These are phyloP conservation scores for Verbena officinalis DNA, from an alignment of 257 asterid species.

Conservation along the genomic window DNA sequence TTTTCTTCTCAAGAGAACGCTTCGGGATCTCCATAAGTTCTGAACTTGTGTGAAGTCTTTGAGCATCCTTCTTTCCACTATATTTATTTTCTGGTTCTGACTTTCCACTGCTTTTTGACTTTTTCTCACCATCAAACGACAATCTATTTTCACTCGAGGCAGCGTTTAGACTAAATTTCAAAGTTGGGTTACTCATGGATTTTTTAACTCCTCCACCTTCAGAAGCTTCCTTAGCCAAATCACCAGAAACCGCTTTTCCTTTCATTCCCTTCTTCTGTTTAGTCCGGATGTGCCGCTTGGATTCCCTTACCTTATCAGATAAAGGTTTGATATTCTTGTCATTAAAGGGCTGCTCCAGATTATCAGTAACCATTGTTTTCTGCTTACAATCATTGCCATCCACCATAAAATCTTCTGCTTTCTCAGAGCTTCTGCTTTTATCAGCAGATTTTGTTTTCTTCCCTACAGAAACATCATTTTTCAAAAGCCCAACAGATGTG, in stretches of 20 bases:
- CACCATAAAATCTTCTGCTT: constrained; percentile 35
- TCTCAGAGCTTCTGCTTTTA: constrained; percentile 41
- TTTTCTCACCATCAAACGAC: constrained; percentile 50
- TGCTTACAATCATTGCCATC: constrained; percentile 39
- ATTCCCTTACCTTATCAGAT: constrained; percentile 36
- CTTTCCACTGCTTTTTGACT: constrained; percentile 47
- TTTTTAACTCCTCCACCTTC: constrained; percentile 47
- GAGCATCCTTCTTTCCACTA: constrained; percentile 48
- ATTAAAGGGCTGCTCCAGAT: constrained; percentile 35
- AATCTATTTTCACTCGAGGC: constrained; percentile 44
- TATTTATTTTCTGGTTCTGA: constrained; percentile 37
- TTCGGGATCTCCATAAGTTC: constrained; percentile 36
- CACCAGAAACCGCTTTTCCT: constrained; percentile 44
- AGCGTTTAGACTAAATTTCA: constrained; percentile 37
- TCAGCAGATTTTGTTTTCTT: constrained; percentile 48
- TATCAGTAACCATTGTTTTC: constrained; percentile 44
- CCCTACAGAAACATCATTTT: constrained; percentile 35
- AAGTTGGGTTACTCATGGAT: constrained; percentile 23
- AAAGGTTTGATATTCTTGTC: constrained; percentile 36
- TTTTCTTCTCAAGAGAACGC: constrained; percentile 42
- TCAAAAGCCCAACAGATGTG: constrained; percentile 38
- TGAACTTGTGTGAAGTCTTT: constrained; percentile 31
- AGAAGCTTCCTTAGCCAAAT: constrained; percentile 34
- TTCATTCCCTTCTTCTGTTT: constrained; percentile 45
- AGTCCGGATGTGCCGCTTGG: constrained; percentile 39